phyloP scores from a whole-genome alignment of 345 rosid genomes.

The Gossypium ekmanianum region DNA sequence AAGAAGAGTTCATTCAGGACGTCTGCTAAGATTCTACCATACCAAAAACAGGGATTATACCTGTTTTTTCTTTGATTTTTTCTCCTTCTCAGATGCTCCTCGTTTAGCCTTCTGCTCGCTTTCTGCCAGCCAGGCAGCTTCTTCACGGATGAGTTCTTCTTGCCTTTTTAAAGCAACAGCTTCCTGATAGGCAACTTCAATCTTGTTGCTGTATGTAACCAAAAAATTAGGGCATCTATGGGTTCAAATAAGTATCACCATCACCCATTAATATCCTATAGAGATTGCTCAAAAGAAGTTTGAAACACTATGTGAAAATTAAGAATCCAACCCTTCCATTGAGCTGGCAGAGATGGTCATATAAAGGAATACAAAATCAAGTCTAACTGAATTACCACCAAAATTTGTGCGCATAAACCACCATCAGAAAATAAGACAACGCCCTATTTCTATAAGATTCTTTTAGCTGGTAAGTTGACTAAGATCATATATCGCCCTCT shows the following conservation, averaged over 20 bases:
- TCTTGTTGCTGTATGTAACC: conserved; percentile 56
- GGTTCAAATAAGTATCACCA: not conserved
- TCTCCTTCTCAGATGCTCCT: conserved; percentile 66
- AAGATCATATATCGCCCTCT: not conserved
- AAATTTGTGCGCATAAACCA: not conserved
- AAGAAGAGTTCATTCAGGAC: not conserved
- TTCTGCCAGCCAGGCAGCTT: conserved; percentile 76
- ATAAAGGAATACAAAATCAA: not conserved
- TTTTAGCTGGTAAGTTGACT: not conserved
- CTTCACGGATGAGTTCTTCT: conserved; percentile 96
- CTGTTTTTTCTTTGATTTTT: conserved; percentile 91
- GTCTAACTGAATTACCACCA: not conserved
- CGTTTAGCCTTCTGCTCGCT: conserved; percentile 80
- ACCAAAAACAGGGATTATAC: conserved; percentile 25
- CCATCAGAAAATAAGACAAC: not conserved
- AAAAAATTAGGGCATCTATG: conserved; percentile 18
- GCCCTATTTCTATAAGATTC: not conserved
- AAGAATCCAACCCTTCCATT: not conserved
- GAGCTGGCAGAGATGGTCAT: not conserved
- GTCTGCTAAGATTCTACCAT: not conserved
- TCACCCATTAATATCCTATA: not conserved
- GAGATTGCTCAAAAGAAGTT: not conserved
- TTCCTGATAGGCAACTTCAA: conserved; percentile 92
- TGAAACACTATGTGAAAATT: not conserved
- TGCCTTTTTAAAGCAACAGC: conserved; percentile 89